These are phyloP conservation scores for Hyphopichia wangnamkhiaoensis DNA, from an alignment of 1,139 yeast genomes.

Conservation along the genomic window DNA sequence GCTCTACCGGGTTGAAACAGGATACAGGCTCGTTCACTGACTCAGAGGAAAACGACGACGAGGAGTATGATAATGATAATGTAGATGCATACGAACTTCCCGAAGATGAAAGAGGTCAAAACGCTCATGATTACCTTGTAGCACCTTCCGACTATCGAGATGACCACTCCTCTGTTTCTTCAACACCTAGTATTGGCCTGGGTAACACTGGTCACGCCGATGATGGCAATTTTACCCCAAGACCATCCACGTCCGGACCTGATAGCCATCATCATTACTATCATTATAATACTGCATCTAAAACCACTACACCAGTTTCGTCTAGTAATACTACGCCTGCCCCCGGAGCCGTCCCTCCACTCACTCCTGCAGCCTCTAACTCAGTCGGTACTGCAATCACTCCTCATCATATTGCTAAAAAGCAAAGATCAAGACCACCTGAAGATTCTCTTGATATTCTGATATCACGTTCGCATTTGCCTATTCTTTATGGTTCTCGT, in stretches of 20 bases:
- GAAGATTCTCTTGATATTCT: conserved; percentile 2
- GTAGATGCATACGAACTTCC: too few relatives aligned
- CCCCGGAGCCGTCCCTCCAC: not conserved
- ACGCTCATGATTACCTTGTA: not conserved
- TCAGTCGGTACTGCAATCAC: conserved; percentile 1
- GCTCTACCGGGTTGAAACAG: conserved; percentile 8
- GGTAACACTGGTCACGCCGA: not conserved
- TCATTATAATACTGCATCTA: not conserved
- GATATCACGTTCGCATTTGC: conserved; percentile 18
- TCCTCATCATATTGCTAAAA: not conserved
- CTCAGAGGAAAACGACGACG: conserved; percentile 15
- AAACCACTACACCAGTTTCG: conserved; percentile 1
- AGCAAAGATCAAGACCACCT: not conserved
- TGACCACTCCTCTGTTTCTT: conserved; percentile 2
- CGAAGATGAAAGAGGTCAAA: conserved; percentile 6
- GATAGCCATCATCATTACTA: not conserved
- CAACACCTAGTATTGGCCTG: conserved; percentile 3
- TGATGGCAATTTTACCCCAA: not conserved
- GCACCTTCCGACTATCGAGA: not conserved
- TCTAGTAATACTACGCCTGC: conserved; percentile 1
- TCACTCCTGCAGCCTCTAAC: not conserved
- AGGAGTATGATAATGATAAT: conserved; percentile 2
- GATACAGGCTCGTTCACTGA: conserved; percentile 18
- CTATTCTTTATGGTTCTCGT: conserved; percentile 40
- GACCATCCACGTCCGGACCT: not conserved